Percentiles rank a stretch among this genome's conserved stretches.
Evolutionary conservation across 495 filamentous ascomycete species (phyloP).

Genomic region (Cryomyces minteri): DNA sequence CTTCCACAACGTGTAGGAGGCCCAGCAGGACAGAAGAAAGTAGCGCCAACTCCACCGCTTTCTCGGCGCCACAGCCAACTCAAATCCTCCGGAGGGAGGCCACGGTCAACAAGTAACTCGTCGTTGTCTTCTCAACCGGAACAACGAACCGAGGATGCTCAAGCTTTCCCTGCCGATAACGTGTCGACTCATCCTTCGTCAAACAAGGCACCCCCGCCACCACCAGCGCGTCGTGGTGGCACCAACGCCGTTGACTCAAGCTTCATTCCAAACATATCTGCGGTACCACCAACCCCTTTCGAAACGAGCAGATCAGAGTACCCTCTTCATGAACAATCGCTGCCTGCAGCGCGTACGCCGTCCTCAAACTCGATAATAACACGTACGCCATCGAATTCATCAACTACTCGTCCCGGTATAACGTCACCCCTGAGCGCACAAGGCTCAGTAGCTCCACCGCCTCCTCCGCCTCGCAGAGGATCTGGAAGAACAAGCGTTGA

Average conservation of each 20-base stretch:
- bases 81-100: slow-evolving; percentile 4
- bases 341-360: slow-evolving; percentile 3
- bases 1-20: not conserved
- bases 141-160: not conserved
- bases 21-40: slow-evolving; percentile 7
- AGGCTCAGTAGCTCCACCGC: not conserved
- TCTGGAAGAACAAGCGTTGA: slow-evolving; percentile 7
- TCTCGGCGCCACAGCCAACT: slow-evolving; percentile 14
- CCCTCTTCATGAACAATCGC: slow-evolving; percentile 1
- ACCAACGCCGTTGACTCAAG: slow-evolving; percentile 2
- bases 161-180: not conserved
- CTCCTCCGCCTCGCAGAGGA: slow-evolving; percentile 7
- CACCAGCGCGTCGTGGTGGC: slow-evolving; percentile 9
- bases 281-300: slow-evolving; percentile 4
- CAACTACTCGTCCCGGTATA: not conserved
- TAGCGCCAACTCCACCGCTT: slow-evolving; percentile 14
- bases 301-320: slow-evolving; percentile 1
- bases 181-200: not conserved
- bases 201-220: slow-evolving; percentile 11
- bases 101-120: slow-evolving; percentile 8
- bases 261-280: slow-evolving; percentile 5
- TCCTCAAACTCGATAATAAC: not conserved
- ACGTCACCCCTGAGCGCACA: not conserved
- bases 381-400: slow-evolving; percentile 1
- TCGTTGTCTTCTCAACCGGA: not conserved